Evolutionary conservation across 2,329 filamentous ascomycete species (phyloP).

Genomic region (Clonostachys byssicola): DNA sequence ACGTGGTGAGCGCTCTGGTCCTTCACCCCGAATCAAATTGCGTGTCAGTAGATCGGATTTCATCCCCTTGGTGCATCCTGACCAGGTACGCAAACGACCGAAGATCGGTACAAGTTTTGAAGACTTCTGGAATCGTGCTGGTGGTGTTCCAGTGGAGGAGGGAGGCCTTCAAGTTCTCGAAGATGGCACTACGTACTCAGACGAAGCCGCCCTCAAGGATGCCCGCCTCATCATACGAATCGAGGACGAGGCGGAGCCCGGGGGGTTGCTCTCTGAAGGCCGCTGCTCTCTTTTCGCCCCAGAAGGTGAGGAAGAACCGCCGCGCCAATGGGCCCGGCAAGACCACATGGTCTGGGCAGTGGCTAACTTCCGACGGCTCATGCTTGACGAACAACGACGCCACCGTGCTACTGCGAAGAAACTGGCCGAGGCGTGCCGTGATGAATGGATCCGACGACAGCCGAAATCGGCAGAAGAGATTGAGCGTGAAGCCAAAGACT

Average conservation of each 20-base stretch:
- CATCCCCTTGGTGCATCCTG: conserved; percentile 57
- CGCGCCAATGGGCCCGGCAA: conserved; percentile 77
- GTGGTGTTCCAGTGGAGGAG: conserved; percentile 48
- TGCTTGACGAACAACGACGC: conserved; percentile 72
- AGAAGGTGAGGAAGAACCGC: conserved; percentile 68
- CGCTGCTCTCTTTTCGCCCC: conserved; percentile 70
- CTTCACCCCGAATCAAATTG: conserved; percentile 43
- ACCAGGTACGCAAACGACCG: conserved; percentile 47
- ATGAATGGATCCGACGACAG: conserved; percentile 70
- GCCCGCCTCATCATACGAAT: conserved; percentile 66
- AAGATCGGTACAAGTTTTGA: conserved; percentile 51
- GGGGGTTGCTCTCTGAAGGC: conserved; percentile 68
- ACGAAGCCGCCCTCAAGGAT: conserved; percentile 62
- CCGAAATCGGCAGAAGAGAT: conserved; percentile 78
- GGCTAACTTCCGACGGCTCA: conserved; percentile 73
- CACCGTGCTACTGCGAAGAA: conserved; percentile 77
- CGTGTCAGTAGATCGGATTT: conserved; percentile 28
- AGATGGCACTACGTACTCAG: conserved; percentile 52
- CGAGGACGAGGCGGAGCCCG: conserved; percentile 67
- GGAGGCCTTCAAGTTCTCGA: conserved; percentile 53
- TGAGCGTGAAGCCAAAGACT: conserved; percentile 68
- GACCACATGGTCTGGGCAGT: conserved; percentile 83
- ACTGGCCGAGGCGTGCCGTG: conserved; percentile 72
- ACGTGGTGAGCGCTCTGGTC: conserved; percentile 13
- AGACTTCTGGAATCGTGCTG: conserved; percentile 51